These are phyloP conservation scores for Globisporangium mamillatum DNA, from an alignment of 352 stramenopile species.

Conservation along the genomic window DNA sequence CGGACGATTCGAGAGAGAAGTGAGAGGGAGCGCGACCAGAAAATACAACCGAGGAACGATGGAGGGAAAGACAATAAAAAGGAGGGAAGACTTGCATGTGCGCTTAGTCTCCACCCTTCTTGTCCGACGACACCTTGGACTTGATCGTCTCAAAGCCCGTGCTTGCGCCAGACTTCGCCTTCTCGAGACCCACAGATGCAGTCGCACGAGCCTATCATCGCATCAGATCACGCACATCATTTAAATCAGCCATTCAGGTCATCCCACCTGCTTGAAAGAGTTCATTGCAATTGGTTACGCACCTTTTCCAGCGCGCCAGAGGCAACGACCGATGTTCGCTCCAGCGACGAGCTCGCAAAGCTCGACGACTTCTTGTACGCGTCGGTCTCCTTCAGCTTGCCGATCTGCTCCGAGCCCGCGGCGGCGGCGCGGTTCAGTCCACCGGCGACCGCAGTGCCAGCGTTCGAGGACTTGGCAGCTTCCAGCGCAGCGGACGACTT, in stretches of 20 bases:
- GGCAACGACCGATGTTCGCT: constrained; percentile 63
- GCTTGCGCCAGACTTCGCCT: constrained; percentile 71
- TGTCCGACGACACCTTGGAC: constrained; percentile 59
- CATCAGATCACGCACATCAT: not conserved
- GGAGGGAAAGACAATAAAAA: constrained; percentile 3
- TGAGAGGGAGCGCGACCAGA: not conserved
- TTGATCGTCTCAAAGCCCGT: constrained; percentile 75
- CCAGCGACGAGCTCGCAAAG: constrained; percentile 52
- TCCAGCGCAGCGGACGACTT: constrained; percentile 72
- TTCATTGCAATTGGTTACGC: not conserved
- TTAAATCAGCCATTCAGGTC: not conserved
- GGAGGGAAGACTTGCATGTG: not conserved
- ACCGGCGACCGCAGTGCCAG: constrained; percentile 59
- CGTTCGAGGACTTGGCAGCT: constrained; percentile 76
- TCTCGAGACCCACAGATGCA: constrained; percentile 66
- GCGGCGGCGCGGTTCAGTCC: constrained; percentile 60
- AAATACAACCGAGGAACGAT: constrained; percentile 7
- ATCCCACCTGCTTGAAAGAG: not conserved
- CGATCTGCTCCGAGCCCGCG: constrained; percentile 69
- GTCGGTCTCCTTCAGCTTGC: constrained; percentile 81
- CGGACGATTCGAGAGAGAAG: not conserved
- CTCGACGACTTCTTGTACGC: constrained; percentile 82
- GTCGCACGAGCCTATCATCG: constrained; percentile 47
- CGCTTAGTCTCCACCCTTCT: constrained; percentile 49
- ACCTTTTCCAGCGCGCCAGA: constrained; percentile 74